Evolutionary conservation across 1,284 basidiomycete genomes (phyloP).

Genomic region (Malassezia pachydermatis): DNA sequence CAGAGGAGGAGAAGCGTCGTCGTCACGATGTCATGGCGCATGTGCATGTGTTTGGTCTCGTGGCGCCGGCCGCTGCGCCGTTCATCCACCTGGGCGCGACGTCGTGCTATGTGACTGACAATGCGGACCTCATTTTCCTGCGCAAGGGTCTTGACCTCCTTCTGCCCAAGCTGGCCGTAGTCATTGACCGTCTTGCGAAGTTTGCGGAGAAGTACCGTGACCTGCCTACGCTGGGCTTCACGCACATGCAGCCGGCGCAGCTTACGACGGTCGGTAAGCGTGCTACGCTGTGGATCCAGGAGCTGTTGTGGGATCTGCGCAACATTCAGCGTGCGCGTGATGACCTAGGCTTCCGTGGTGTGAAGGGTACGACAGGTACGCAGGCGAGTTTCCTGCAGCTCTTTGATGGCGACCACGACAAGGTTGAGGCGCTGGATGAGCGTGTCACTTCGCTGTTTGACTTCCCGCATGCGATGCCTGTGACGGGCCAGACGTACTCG

Average conservation of each 20-base stretch:
- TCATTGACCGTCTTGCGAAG: conserved; percentile 73
- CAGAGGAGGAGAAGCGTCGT: conserved; percentile 87
- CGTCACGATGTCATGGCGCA: conserved; percentile 99
- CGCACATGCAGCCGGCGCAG: conserved; percentile 98
- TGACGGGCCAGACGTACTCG: conserved; percentile 96
- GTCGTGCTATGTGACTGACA: conserved; percentile 93
- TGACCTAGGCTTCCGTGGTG: conserved; percentile 93
- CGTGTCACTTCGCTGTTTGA: conserved; percentile 68
- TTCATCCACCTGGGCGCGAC: conserved; percentile 88
- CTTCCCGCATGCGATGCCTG: conserved; percentile 88
- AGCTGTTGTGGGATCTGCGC: conserved; percentile 89
- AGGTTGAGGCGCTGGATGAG: conserved; percentile 82
- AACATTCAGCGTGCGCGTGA: conserved; percentile 82
- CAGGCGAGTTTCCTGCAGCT: conserved; percentile 90
- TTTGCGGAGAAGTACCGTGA: conserved; percentile 59
- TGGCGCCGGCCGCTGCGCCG: conserved; percentile 87
- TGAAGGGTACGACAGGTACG: conserved; percentile 97
- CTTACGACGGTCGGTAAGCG: conserved; percentile 98
- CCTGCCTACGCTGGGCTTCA: conserved; percentile 67
- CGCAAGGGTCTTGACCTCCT: conserved; percentile 75
- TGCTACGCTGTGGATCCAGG: conserved; percentile 87
- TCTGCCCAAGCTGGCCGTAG: conserved; percentile 72
- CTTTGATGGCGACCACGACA: conserved; percentile 74
- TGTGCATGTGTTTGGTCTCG: conserved; percentile 88
- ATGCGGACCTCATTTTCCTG: conserved; percentile 85